Conservation (phyloP, 306 rosid species). For the Astragalus glycyphyllos region DNA sequence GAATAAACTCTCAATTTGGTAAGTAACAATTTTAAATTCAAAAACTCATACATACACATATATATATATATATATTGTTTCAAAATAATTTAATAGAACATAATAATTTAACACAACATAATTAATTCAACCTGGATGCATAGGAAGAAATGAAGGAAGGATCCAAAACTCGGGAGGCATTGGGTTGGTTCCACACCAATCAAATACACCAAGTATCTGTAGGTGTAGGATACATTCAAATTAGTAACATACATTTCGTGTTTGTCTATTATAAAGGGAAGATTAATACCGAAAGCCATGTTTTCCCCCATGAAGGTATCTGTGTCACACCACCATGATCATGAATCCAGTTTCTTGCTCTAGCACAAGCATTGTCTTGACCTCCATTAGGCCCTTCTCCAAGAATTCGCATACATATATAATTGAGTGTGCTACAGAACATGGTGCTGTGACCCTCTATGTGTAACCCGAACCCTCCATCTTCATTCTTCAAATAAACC, state of each 20-base stretch:
- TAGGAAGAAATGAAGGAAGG: slow-evolving; percentile 77
- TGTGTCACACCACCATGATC: slow-evolving; percentile 70
- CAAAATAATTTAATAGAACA: background rate
- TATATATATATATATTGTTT: background rate
- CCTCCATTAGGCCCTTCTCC: slow-evolving; percentile 78
- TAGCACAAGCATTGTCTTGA: slow-evolving; percentile 60
- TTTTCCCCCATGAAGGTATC: slow-evolving; percentile 87
- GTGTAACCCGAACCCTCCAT: slow-evolving; percentile 90
- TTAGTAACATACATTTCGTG: background rate
- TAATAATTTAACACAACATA: background rate
- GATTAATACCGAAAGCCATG: slow-evolving; percentile 72
- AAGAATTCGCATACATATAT: slow-evolving; percentile 68
- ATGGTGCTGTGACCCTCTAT: slow-evolving; percentile 79
- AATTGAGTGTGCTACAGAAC: slow-evolving; percentile 71
- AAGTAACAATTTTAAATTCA: too few relatives aligned
- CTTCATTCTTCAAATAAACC: slow-evolving; percentile 63
- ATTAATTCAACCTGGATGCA: slow-evolving; percentile 62
- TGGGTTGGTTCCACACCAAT: slow-evolving; percentile 76
- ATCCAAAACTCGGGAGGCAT: slow-evolving; percentile 92
- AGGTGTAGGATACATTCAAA: background rate
- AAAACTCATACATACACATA: too few relatives aligned
- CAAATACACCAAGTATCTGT: slow-evolving; percentile 72
- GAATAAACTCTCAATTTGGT: too few relatives aligned
- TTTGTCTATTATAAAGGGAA: background rate
- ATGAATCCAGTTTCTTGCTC: slow-evolving; percentile 76